Base-by-base conservation (phyloP, 2,329 filamentous ascomycete genomes). In the Penicillium capsulatum region DNA sequence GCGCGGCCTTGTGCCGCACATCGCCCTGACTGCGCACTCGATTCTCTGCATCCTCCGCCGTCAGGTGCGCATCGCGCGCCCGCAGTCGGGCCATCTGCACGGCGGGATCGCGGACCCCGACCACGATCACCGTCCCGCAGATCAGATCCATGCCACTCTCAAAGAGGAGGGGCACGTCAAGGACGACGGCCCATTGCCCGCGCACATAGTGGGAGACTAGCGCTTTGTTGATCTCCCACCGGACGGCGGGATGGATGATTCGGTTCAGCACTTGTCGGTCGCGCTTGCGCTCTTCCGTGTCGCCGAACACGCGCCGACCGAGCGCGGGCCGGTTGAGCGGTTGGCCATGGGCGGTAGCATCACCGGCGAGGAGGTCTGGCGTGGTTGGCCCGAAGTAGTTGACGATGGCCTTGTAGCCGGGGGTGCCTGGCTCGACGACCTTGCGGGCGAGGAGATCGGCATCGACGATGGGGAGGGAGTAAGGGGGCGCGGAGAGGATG, bases 221-320 rank as follows among this genome's bases (percentile, higher is more conserved):
- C 33, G 77, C 73, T 55, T 75, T 80, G 64, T 88, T 87, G 76
- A 96, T 91, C 63, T 86, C 88, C 59, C 71, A 75, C 28, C 90
- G 76, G 29, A 98, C 90, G 0, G 87, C 89, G 0, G 92, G 92
- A 63, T 98, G 92, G 35, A 97, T 86, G 51, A 98, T 97, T 34
- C 78, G 73, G 62, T 97, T 97, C 10, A 98, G 74, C 19, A 85
- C 81, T 36, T 75, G 79, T 17, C 91, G 75, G 63, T 95, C 89
- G 48, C 72, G 75, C 55, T 77, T 76, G 40, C 77, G 74, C 52
- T 88, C 83, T 17, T 83, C 78, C 33, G 76, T 80, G 50, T 84
- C 75, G 22, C 92, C 92, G 63, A 98, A 98, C 1, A 98, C 86
- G 40, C 89, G 76, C 31, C 81, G 73, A 1, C 92, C 92, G 1